phyloP scores from a whole-genome alignment of 805 yeast genomes.

The Aciculoconidium aculeatum region DNA sequence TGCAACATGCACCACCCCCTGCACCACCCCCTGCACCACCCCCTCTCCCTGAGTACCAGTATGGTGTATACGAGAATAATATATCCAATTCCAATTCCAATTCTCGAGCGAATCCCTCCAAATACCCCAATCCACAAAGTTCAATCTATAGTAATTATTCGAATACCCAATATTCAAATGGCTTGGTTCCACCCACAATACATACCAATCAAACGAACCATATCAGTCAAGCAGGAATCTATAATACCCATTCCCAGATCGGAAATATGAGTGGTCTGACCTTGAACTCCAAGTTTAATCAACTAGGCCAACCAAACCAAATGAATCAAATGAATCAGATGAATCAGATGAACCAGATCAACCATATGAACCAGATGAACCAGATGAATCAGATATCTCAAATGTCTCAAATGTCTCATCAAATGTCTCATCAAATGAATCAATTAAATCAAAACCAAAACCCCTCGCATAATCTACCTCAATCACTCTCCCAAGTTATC shows the following conservation, averaged over 20 bases:
- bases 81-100: too few relatives aligned
- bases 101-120: too few relatives aligned
- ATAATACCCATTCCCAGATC: too few relatives aligned
- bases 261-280: too few relatives aligned
- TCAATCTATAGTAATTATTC: too few relatives aligned
- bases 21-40: conserved; percentile 3
- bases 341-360: neutral
- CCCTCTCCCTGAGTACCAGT: too few relatives aligned
- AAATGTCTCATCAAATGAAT: neutral
- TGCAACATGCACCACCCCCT: neutral
- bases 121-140: too few relatives aligned
- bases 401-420: neutral
- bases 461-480: neutral
- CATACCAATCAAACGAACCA: too few relatives aligned
- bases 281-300: neutral
- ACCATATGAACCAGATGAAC: conserved; percentile 1
- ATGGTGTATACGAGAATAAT: too few relatives aligned
- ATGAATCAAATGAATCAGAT: neutral
- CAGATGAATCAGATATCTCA: neutral
- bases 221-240: too few relatives aligned
- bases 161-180: too few relatives aligned
- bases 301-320: conserved; percentile 1
- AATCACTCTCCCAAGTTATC: neutral
- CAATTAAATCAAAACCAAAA: conserved; percentile 1
- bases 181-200: too few relatives aligned